Percentiles rank a stretch among this genome's conserved stretches.
Conservation (phyloP, 768 basidiomycete species). For the Mycena vulgaris region DNA sequence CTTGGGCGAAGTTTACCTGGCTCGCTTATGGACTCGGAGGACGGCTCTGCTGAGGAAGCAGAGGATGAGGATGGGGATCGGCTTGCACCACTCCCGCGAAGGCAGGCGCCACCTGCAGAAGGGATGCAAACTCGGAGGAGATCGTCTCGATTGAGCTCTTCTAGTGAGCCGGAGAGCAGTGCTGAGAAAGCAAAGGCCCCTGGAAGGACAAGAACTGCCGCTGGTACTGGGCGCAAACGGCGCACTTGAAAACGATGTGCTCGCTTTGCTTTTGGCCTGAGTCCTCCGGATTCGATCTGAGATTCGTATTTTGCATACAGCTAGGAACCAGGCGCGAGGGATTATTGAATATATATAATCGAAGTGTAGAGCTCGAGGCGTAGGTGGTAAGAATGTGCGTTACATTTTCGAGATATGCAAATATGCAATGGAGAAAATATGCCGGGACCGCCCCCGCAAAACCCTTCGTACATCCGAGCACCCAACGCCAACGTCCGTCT, state of each 20-base stretch:
- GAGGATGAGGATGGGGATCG: constrained; percentile 55
- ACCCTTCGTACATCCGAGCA: constrained; percentile 29
- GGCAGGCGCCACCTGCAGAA: constrained; percentile 50
- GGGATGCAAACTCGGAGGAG: constrained; percentile 58
- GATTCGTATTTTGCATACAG: no score
- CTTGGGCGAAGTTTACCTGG: constrained; percentile 43
- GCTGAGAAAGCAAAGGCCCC: constrained; percentile 33
- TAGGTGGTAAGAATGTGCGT: constrained; percentile 26
- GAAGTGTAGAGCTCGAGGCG: constrained; percentile 1
- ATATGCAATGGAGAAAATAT: constrained; percentile 16
- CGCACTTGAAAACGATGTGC: constrained; percentile 10
- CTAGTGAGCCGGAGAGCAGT: constrained; percentile 27
- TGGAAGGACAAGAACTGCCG: constrained; percentile 21
- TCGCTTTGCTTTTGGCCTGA: no score
- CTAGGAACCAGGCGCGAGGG: no score
- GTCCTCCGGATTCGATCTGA: no score
- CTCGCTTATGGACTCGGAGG: constrained; percentile 45
- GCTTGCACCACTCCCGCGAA: constrained; percentile 56
- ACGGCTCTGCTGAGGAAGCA: constrained; percentile 49
- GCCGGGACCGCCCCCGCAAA: background rate
- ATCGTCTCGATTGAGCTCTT: constrained; percentile 57
- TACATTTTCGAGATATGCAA: constrained; percentile 38
- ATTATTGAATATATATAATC: constrained; percentile 35
- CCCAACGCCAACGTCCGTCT: constrained; percentile 12
- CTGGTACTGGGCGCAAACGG: constrained; percentile 27